Conservation (phyloP, 169 alveolate genomes). For the Cryptosporidium felis region DNA sequence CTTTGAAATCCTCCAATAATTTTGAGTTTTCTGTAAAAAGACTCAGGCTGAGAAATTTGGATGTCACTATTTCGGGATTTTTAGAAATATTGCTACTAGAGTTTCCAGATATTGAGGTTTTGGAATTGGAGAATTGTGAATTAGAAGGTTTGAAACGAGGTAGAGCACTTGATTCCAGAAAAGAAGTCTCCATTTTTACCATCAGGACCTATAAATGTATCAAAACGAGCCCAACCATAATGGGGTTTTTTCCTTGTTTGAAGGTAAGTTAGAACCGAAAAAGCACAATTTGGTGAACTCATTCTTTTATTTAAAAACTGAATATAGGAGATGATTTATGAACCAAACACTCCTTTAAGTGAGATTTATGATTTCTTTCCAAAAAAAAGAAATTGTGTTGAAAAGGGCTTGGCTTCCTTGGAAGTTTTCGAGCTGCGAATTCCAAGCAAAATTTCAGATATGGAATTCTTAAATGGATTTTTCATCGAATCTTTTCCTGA, state of each 20-base stretch:
- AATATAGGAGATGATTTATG: not conserved
- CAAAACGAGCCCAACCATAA: slow-evolving; percentile 15
- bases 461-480: not conserved
- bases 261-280: slow-evolving; percentile 11
- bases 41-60: not conserved
- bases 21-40: not conserved
- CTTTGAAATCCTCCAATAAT: not conserved
- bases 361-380: not conserved
- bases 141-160: not conserved
- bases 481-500: slow-evolving; percentile 11
- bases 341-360: not conserved
- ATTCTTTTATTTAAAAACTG: too few relatives aligned
- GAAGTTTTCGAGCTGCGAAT: slow-evolving; percentile 17
- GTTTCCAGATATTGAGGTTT: not conserved
- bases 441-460: not conserved
- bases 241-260: slow-evolving; percentile 1
- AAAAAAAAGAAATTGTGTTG: not conserved
- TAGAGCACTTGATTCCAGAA: not conserved
- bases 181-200: not conserved
- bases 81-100: not conserved
- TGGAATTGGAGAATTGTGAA: slow-evolving; percentile 44
- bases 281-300: not conserved
- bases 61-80: not conserved
- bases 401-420: not conserved
- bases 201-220: not conserved